phyloP scores from a whole-genome alignment of 805 yeast species.

The Cyberlindnera euphorbiiphila region DNA sequence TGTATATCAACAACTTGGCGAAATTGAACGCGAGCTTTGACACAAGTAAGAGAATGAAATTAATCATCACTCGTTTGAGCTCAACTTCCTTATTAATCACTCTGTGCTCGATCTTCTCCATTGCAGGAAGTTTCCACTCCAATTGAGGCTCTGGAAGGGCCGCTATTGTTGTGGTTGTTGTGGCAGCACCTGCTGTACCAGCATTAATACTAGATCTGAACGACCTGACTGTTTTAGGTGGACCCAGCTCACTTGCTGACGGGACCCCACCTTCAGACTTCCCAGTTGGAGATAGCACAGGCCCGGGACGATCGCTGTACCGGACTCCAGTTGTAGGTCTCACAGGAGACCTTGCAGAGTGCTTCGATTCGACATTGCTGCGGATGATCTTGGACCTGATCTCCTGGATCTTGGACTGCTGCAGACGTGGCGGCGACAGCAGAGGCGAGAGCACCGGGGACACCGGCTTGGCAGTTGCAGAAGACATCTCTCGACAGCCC shows the following conservation, averaged over 20 bases:
- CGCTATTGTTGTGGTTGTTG: background rate
- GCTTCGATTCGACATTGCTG: constrained; percentile 8
- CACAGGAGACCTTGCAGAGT: constrained; percentile 3
- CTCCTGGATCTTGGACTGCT: constrained; percentile 12
- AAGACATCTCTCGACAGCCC: background rate
- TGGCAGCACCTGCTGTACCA: too few relatives aligned
- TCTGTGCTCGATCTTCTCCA: constrained; percentile 11
- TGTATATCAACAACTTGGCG: constrained; percentile 19
- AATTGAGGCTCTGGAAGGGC: constrained; percentile 6
- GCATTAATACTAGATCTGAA: too few relatives aligned
- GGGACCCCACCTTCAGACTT: background rate
- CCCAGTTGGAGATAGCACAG: background rate
- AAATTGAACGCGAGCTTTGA: constrained; percentile 27
- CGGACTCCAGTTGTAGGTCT: background rate
- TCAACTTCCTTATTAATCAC: constrained; percentile 39
- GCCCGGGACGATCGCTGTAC: background rate
- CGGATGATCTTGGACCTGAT: constrained; percentile 15
- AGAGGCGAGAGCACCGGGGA: constrained; percentile 4
- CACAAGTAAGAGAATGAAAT: constrained; percentile 30
- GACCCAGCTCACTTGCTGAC: too few relatives aligned
- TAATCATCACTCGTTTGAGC: constrained; percentile 32
- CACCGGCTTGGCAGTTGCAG: background rate
- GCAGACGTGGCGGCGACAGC: constrained; percentile 6
- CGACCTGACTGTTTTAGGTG: too few relatives aligned
- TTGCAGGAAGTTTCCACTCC: constrained; percentile 15